These are phyloP conservation scores for Neopestalotiopsis rosae DNA, from an alignment of 2,329 filamentous ascomycete genomes.

Conservation along the genomic window DNA sequence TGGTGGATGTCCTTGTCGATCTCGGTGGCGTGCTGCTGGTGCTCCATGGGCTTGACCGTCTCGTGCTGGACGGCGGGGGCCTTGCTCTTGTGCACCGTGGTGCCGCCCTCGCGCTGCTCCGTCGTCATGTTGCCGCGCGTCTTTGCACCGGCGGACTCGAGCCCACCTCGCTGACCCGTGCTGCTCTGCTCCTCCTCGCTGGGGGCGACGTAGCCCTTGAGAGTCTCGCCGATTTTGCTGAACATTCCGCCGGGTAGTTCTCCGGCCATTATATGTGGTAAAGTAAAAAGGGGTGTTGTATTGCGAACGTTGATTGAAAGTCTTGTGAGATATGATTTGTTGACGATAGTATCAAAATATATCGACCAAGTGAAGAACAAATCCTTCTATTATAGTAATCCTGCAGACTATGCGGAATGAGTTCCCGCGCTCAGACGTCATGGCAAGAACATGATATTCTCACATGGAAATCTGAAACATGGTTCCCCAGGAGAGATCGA, in stretches of 20 bases:
- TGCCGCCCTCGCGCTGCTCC: neutral
- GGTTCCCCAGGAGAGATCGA: neutral
- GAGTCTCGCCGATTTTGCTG: neutral
- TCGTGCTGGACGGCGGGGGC: slow-evolving; percentile 11
- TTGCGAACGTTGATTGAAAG: no score
- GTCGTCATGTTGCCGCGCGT: neutral
- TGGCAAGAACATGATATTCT: neutral
- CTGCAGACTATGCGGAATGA: neutral
- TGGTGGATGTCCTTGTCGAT: slow-evolving; percentile 17
- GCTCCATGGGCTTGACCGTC: slow-evolving; percentile 8
- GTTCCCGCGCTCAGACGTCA: neutral
- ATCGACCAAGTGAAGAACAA: neutral
- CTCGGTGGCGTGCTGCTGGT: slow-evolving; percentile 10
- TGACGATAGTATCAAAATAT: no score
- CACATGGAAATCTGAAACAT: neutral
- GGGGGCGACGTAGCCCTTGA: neutral
- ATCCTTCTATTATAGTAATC: neutral
- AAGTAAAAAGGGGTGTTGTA: no score
- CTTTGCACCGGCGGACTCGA: neutral
- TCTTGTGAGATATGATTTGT: no score
- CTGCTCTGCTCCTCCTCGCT: neutral
- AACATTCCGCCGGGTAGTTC: neutral
- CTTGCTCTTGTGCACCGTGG: slow-evolving; percentile 9
- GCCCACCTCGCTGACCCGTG: neutral
- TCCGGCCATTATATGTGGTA: neutral